These are phyloP conservation scores for Adiantum capillusveneris DNA, from an alignment of 75 land plant genomes.

Conservation along the genomic window DNA sequence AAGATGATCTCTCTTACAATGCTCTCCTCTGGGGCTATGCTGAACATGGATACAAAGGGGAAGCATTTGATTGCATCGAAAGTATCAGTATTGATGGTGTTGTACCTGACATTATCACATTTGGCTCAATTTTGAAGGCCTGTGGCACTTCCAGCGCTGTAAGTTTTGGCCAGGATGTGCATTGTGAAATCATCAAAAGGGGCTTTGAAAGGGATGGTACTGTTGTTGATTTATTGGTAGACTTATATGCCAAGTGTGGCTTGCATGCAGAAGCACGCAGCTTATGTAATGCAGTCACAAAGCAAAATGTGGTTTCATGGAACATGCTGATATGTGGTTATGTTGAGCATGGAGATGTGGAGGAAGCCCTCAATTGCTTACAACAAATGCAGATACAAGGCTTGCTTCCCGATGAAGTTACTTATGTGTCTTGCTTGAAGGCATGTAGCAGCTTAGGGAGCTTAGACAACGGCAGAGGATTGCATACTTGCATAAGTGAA, in stretches of 20 bases:
- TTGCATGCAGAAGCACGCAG: constrained; percentile 6
- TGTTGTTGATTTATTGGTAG: constrained; percentile 6
- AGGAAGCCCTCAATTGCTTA: too few species aligned
- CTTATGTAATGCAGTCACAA: too few species aligned
- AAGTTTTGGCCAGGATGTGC: constrained; percentile 14
- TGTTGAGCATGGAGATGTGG: too few species aligned
- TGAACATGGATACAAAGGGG: constrained; percentile 11
- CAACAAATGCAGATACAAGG: too few species aligned
- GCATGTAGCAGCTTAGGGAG: too few species aligned
- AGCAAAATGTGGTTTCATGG: too few species aligned
- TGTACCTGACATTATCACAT: constrained; percentile 19
- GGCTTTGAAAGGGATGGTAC: constrained; percentile 5
- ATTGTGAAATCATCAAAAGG: constrained; percentile 1
- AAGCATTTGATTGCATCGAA: constrained; percentile 9
- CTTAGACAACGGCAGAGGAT: too few species aligned
- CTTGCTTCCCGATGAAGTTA: too few species aligned
- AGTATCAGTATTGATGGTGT: constrained; percentile 7
- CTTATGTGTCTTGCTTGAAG: too few species aligned
- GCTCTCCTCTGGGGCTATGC: constrained; percentile 24
- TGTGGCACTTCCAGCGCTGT: constrained; percentile 22
- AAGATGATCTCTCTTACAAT: constrained; percentile 23
- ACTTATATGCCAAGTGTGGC: constrained; percentile 16
- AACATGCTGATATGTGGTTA: too few species aligned
- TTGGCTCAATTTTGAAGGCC: constrained; percentile 15
- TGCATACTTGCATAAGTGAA: too few species aligned